Evolutionary conservation across 2,329 filamentous ascomycete species (phyloP), one percentile per base, ranked within the genome.

Genomic region (Penicillium crustosum): DNA sequence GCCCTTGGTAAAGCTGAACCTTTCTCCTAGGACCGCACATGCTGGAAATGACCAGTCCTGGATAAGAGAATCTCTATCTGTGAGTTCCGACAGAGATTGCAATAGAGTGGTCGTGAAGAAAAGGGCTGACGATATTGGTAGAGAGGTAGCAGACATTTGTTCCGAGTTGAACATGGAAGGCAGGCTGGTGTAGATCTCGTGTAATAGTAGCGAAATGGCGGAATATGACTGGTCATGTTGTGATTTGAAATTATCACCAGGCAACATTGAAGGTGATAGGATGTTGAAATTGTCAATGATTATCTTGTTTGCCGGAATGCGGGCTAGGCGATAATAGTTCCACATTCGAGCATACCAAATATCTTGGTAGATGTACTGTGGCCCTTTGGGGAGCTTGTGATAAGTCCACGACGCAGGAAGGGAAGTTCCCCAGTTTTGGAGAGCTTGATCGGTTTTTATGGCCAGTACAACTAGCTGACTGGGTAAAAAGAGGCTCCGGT

Each of bases 281-380:
- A 39, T 31, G 13, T 39, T 25, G 9, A 47, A 36, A 53, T 48
- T 47, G 33, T 53, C 42, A 7, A 47, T 19, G 19, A 53, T 23
- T 7, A 53, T 39, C n/a, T 35, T 23, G 25, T 50, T 50, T 13
- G 36, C 45, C 17, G 51, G 17, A 35, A 50, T 56, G 38, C 27
- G 53, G n/a, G 47, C 47, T 23, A 56, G 29, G n/a, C 53, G 53
- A 23, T 51, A 56, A 12, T 56, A 44, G 12, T 51, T 56, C 53
- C 53, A 56, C n/a, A 56, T 50, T 31, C 33, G 38, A 43, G 53
- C 45, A 35, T 38, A 31, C 53, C 53, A 56, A 5, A 36, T 21
- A 4, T 44, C 35, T 4, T 38, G n/a, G 6, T 51, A 43, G n/a
- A 19, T 38, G 15, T 35, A 21, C 29, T 43, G 27, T 17, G 13